phyloP scores from a whole-genome alignment of 2,329 filamentous ascomycete genomes.

The Orbilia oligospora region DNA sequence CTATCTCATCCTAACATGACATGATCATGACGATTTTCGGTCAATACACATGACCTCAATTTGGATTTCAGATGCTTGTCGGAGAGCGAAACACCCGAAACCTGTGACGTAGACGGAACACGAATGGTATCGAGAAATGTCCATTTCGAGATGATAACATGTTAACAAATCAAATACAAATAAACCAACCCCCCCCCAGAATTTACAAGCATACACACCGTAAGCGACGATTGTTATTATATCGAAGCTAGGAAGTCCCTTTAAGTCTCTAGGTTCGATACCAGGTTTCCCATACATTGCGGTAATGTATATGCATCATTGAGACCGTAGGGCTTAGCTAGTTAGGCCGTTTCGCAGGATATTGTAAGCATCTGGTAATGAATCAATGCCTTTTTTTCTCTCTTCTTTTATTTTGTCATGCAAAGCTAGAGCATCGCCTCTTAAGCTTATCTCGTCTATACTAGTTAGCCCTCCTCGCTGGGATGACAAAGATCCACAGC shows the following conservation, averaged over 20 bases:
- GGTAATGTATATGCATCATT: neutral
- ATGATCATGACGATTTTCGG: slow-evolving; percentile 13
- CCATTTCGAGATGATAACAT: neutral
- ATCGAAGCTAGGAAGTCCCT: neutral
- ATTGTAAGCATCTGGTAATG: slow-evolving; percentile 3
- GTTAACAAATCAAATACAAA: no score
- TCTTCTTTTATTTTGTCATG: slow-evolving; percentile 8
- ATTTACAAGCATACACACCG: no score
- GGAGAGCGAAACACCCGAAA: neutral
- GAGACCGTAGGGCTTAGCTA: neutral
- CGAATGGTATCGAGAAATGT: neutral
- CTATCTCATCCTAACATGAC: no score
- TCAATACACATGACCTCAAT: neutral
- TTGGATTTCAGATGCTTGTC: neutral
- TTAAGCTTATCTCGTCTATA: slow-evolving; percentile 6
- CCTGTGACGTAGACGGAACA: slow-evolving; percentile 19
- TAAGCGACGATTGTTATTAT: no score
- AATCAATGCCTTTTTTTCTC: no score
- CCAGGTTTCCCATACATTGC: neutral
- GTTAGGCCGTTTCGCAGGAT: neutral
- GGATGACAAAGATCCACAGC: neutral
- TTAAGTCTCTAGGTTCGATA: neutral
- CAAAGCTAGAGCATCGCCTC: neutral
- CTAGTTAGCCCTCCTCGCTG: neutral
- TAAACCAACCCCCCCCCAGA: no score